Percentiles rank a stretch among this genome's conserved stretches.
phyloP scores from a whole-genome alignment of 345 rosid genomes.

The Murraya koenigii region DNA sequence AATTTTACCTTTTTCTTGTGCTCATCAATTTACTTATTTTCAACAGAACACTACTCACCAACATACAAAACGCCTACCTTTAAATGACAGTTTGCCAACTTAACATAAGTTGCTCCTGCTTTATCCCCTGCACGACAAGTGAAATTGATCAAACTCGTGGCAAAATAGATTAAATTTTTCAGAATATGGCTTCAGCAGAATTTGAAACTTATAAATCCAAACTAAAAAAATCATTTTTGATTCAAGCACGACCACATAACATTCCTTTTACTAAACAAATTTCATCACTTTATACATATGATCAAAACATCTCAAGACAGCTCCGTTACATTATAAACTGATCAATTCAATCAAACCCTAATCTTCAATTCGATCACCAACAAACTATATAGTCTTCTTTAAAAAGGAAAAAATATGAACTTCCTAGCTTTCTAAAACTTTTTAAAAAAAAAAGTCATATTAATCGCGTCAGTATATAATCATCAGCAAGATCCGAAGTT shows the following conservation, averaged over 20 bases:
- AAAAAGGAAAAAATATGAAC: background rate
- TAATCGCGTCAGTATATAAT: background rate
- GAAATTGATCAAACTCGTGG: background rate
- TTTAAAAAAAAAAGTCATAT: background rate
- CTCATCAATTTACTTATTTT: background rate
- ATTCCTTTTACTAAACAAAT: too few relatives aligned
- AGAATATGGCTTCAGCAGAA: background rate
- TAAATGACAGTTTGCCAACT: slow-evolving; percentile 71
- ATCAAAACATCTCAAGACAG: background rate
- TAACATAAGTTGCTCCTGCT: slow-evolving; percentile 69
- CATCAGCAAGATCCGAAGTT: background rate
- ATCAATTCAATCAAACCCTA: background rate
- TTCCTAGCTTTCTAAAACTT: background rate
- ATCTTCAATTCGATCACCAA: background rate
- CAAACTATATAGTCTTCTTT: background rate
- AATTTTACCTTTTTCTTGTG: background rate
- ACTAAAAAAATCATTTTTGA: background rate
- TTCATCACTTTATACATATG: background rate
- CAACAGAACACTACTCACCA: background rate
- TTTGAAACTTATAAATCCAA: background rate
- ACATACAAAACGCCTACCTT: slow-evolving; percentile 36
- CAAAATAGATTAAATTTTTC: background rate
- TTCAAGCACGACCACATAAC: background rate
- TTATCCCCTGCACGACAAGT: slow-evolving; percentile 63
- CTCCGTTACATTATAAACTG: background rate